Evolutionary conservation across 192 early-diverging fungal genomes (phyloP).

Genomic region (Gamsiella multidivaricata): DNA sequence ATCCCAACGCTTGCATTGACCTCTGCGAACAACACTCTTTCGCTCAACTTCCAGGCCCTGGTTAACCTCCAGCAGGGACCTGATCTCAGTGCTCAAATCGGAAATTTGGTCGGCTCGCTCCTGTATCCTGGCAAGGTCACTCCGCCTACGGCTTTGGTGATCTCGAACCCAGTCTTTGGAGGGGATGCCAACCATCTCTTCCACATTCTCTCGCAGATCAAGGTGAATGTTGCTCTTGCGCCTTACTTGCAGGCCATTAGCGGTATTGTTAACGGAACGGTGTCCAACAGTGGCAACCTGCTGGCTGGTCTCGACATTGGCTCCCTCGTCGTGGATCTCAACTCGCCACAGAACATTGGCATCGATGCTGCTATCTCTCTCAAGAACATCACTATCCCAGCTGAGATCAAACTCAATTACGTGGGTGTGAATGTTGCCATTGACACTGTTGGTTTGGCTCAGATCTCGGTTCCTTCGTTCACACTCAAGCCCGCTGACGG

Average conservation of each 20-base stretch:
- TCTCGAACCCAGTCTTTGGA: constrained; percentile 52
- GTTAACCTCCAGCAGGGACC: constrained; percentile 32
- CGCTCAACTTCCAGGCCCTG: constrained; percentile 36
- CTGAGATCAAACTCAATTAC: constrained; percentile 48
- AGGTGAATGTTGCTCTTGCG: constrained; percentile 36
- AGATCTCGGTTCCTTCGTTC: constrained; percentile 33
- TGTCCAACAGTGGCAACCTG: no score
- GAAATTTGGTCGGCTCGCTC: constrained; percentile 35
- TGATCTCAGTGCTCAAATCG: constrained; percentile 30
- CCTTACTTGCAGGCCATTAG: constrained; percentile 38
- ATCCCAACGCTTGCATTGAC: constrained; percentile 29
- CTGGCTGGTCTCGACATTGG: constrained; percentile 25
- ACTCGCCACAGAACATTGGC: constrained; percentile 36
- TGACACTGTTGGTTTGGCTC: constrained; percentile 17
- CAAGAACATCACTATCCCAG: constrained; percentile 37
- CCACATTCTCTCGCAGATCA: constrained; percentile 46
- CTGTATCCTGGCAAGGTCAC: constrained; percentile 46
- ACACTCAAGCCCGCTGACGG: constrained; percentile 21
- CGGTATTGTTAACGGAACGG: constrained; percentile 12
- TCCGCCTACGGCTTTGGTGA: constrained; percentile 40
- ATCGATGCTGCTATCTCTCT: constrained; percentile 36
- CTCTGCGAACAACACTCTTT: constrained; percentile 32
- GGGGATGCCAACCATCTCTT: constrained; percentile 49
- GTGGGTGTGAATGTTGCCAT: constrained; percentile 40
- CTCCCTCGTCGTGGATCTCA: constrained; percentile 32